These are phyloP conservation scores for Clonostachys rosea DNA, from an alignment of 2,329 filamentous ascomycete species.

Conservation along the genomic window DNA sequence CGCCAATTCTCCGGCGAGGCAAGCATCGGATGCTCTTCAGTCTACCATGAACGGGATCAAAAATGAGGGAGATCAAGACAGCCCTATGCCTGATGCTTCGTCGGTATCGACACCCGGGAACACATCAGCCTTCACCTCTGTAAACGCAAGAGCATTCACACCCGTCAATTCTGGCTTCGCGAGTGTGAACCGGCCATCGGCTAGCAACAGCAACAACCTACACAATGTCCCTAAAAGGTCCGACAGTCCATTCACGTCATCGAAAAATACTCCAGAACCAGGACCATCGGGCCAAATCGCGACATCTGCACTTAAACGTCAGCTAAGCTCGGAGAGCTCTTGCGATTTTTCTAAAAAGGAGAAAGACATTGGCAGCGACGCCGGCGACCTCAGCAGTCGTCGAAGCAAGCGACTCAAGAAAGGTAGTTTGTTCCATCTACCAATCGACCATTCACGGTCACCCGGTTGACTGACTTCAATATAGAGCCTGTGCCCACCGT, in stretches of 20 bases:
- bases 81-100: constrained; percentile 39
- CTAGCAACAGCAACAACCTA: constrained; percentile 44
- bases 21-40: constrained; percentile 49
- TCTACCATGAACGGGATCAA: constrained; percentile 38
- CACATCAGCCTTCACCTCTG: constrained; percentile 54
- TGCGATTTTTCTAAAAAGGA: constrained; percentile 44
- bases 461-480: background rate
- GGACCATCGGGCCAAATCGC: constrained; percentile 47
- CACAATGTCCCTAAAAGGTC: constrained; percentile 30
- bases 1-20: constrained; percentile 62
- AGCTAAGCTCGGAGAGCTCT: constrained; percentile 56
- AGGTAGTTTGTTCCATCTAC: constrained; percentile 24
- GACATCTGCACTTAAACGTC: constrained; percentile 69
- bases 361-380: constrained; percentile 43
- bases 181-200: constrained; percentile 54
- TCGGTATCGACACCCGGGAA: constrained; percentile 29
- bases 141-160: constrained; percentile 62
- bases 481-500: constrained; percentile 63
- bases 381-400: constrained; percentile 64
- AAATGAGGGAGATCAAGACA: constrained; percentile 41
- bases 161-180: constrained; percentile 69
- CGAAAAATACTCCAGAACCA: constrained; percentile 62
- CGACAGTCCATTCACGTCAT: constrained; percentile 58
- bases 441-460: background rate
- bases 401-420: constrained; percentile 93